Conservation (phyloP, 1,284 basidiomycete genomes). For the Lignosus rhinocerotis region DNA sequence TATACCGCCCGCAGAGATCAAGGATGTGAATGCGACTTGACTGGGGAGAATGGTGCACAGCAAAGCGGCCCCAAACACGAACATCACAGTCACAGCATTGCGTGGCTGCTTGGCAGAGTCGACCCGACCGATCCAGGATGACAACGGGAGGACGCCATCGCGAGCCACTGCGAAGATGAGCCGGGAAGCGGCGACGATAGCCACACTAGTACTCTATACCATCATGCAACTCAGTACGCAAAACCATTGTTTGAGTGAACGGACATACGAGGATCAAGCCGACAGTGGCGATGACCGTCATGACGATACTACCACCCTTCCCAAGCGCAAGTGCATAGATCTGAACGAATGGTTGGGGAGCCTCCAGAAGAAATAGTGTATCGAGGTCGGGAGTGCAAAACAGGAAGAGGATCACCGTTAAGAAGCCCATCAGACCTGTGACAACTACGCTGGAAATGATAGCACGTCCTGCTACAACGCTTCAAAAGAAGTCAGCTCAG, state of each 20-base stretch:
- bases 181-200: constrained; percentile 82
- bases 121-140: constrained; percentile 77
- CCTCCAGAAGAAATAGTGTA: constrained; percentile 67
- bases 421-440: constrained; percentile 74
- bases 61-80: constrained; percentile 66
- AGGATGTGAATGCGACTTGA: constrained; percentile 83
- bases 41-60: constrained; percentile 85
- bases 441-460: constrained; percentile 75
- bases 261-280: constrained; percentile 74
- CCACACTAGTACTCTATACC: constrained; percentile 75
- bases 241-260: not conserved
- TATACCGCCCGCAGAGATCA: constrained; percentile 79
- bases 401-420: constrained; percentile 77
- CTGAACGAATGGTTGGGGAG: constrained; percentile 87
- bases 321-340: constrained; percentile 82
- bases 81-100: constrained; percentile 83
- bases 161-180: constrained; percentile 86
- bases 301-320: constrained; percentile 74
- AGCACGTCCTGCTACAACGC: constrained; percentile 76
- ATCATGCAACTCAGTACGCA: not conserved
- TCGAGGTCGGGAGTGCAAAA: constrained; percentile 84
- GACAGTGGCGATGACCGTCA: constrained; percentile 78
- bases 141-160: constrained; percentile 83
- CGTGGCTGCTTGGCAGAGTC: constrained; percentile 69
- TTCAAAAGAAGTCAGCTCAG: constrained; percentile 28